phyloP scores from a whole-genome alignment of 116 monocot genomes.

The Posidonia oceanica region DNA sequence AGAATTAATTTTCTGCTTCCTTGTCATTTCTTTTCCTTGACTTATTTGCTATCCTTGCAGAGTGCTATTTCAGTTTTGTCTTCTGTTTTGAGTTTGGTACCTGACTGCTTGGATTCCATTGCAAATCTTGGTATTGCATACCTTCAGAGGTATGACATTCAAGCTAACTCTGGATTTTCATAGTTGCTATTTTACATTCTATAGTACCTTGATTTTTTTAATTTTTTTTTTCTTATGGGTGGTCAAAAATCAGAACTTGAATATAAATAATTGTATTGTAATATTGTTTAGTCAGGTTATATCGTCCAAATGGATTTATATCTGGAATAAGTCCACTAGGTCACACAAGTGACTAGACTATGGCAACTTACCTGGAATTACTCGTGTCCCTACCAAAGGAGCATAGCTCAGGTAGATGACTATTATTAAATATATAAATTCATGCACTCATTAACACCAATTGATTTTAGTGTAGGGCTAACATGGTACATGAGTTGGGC shows the following conservation, averaged over 20 bases:
- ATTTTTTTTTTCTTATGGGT: background rate
- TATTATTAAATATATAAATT: too few relatives aligned
- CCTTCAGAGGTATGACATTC: slow-evolving; percentile 64
- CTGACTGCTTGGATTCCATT: slow-evolving; percentile 79
- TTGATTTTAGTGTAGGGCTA: too few relatives aligned
- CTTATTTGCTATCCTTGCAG: slow-evolving; percentile 26
- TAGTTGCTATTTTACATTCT: background rate
- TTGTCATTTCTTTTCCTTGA: background rate
- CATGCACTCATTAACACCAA: too few relatives aligned
- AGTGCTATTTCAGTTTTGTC: slow-evolving; percentile 88
- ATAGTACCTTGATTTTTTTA: background rate
- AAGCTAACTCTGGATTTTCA: background rate
- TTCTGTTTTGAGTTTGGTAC: slow-evolving; percentile 44
- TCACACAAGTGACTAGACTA: too few relatives aligned
- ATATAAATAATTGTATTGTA: background rate
- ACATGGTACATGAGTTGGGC: too few relatives aligned
- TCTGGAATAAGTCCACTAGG: too few relatives aligned
- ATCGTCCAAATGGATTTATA: background rate
- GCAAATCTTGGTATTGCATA: slow-evolving; percentile 90
- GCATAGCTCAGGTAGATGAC: too few relatives aligned
- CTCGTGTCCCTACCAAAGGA: too few relatives aligned
- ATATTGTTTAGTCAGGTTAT: background rate
- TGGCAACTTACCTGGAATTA: too few relatives aligned
- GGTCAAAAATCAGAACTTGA: background rate
- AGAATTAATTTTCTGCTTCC: background rate